Conservation (phyloP, 1,284 basidiomycete species). For the Leucoagaricus sp. region DNA sequence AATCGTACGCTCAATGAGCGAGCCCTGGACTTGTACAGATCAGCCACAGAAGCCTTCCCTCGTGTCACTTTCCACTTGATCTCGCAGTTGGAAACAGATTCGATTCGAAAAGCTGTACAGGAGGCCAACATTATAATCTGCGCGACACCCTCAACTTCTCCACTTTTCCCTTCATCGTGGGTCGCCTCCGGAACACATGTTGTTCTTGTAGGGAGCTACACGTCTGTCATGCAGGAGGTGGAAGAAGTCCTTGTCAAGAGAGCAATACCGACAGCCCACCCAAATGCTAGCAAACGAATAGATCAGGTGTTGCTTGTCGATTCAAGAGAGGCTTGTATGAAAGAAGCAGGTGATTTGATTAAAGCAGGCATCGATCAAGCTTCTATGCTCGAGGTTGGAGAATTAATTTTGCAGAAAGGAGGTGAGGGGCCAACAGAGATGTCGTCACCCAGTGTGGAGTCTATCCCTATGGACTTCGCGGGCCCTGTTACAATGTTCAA, state of each 20-base stretch:
- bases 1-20: conserved; percentile 63
- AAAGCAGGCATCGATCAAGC: conserved; percentile 39
- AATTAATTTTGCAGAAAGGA: conserved; percentile 42
- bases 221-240: conserved; percentile 78
- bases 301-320: conserved; percentile 63
- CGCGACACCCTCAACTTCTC: conserved; percentile 73
- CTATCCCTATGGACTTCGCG: conserved; percentile 22
- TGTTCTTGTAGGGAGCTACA: conserved; percentile 85
- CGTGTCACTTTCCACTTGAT: conserved; percentile 33
- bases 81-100: conserved; percentile 7
- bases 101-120: conserved; percentile 20
- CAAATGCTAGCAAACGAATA: background rate
- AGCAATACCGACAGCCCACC: conserved; percentile 23
- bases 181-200: conserved; percentile 68
- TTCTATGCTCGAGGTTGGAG: conserved; percentile 62
- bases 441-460: background rate
- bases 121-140: conserved; percentile 60
- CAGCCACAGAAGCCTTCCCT: conserved; percentile 44
- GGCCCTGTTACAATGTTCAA: conserved; percentile 73
- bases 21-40: conserved; percentile 40
- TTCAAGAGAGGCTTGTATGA: conserved; percentile 63
- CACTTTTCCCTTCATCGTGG: conserved; percentile 70
- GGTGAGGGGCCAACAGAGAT: background rate
- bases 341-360: conserved; percentile 82
- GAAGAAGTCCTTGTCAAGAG: conserved; percentile 55